Evolutionary conservation across 768 basidiomycete genomes (phyloP).

Genomic region (Dentipellis fragilis): DNA sequence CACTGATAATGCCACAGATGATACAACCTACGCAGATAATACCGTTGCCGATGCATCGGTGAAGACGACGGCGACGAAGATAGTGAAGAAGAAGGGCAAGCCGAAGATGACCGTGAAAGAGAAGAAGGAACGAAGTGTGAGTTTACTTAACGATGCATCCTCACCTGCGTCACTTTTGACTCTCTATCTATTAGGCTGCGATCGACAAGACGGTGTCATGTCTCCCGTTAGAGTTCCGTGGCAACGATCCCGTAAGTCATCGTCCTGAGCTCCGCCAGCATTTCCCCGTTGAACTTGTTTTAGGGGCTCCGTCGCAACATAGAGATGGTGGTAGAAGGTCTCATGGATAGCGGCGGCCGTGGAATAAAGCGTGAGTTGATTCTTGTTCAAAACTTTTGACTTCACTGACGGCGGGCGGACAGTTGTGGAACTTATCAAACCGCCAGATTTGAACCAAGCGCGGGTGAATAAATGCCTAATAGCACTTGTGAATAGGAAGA

Average conservation of each 20-base stretch:
- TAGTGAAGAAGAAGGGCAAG: constrained; percentile 42
- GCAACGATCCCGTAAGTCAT: constrained; percentile 67
- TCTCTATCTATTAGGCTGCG: constrained; percentile 29
- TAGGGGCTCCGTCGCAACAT: constrained; percentile 69
- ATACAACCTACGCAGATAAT: constrained; percentile 26
- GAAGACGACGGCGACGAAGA: constrained; percentile 26
- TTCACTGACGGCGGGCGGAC: neutral
- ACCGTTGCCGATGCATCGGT: constrained; percentile 31
- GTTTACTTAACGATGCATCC: constrained; percentile 13
- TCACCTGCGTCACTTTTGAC: too few relatives aligned
- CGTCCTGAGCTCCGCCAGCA: neutral
- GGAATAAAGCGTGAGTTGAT: constrained; percentile 50
- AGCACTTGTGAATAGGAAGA: constrained; percentile 79
- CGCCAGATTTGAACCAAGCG: constrained; percentile 81
- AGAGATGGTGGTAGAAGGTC: constrained; percentile 68
- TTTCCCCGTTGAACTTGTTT: neutral
- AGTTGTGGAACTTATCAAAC: constrained; percentile 73
- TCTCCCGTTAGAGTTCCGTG: constrained; percentile 85
- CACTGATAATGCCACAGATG: constrained; percentile 20
- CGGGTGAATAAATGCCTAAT: constrained; percentile 91
- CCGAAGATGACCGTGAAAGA: constrained; percentile 67
- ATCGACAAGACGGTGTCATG: constrained; percentile 65
- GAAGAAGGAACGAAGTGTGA: constrained; percentile 72
- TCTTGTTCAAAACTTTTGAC: neutral
- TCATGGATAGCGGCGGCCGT: constrained; percentile 53